Evolutionary conservation across 441 rosid genomes (phyloP), one percentile per base, ranked within the genome.

Genomic region (Euphorbia schlechtendalii): DNA sequence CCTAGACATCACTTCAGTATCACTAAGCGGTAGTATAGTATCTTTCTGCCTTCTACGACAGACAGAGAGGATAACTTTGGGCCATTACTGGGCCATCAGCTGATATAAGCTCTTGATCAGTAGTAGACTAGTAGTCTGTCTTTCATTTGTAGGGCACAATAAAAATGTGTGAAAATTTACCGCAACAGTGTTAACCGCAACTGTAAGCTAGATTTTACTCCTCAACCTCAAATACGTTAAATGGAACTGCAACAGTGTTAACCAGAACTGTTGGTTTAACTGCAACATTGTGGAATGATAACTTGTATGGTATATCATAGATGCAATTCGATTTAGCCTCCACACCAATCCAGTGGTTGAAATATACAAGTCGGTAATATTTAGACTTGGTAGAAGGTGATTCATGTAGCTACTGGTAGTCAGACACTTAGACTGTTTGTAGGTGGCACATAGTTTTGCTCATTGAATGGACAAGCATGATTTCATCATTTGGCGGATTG

Each of bases 131-230:
- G 10, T 20, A 4, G 54, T 54, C 0, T 63, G 7, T 20, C 12
- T 30, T 49, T 24, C 61, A 1, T 10, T 40, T 55, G 18, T 54
- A 7, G 49, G 30, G 5, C 15, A 12, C 10, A 34, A 5, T 38
- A 22, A 24, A 15, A 32, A 65, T 34, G n/a, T 30, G n/a, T 38
- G 61, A 65, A 25, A 38, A 55, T 65, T 14, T 8, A 55, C 24
- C 17, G 40, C 13, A 18, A 20, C 20, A 18, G 34, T 9, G 21
- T 55, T 53, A 36, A 45, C 24, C 18, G 55, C 1, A 45, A 6
- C 15, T n/a, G 24, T 62, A 1, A n/a, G 51, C 53, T 14, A 61
- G 30, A 25, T 46, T n/a, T 9, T 5, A 20, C 9, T 34, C 17
- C 9, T 46, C 17, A 3, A 6, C n/a, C n/a, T n/a, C n/a, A n/a